Base-by-base conservation (phyloP, 495 filamentous ascomycete species). In the Podospora pseudoanserina region DNA sequence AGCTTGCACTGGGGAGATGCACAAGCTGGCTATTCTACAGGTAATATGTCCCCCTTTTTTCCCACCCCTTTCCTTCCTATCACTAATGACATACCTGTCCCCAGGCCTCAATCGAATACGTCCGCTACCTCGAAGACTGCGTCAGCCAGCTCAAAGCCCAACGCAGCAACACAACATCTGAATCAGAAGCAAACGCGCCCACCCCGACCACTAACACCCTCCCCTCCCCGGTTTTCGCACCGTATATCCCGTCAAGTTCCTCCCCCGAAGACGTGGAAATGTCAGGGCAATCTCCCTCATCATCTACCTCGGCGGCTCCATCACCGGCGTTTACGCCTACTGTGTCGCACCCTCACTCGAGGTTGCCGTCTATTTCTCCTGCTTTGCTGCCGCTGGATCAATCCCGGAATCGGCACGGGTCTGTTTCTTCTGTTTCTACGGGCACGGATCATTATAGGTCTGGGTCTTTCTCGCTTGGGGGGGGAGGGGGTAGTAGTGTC, bases 1-100 rank as follows among this genome's bases (percentile, higher is more conserved):
- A 1, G 96, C 95, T 1, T 98, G 95, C 74, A 81, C 80, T 7
- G 92, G 93, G 16, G 93, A 97, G 74, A 99, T 99, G 95, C 95
- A 99, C 79, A 99, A 99, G 82, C 84, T 99, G 61, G 93, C 93
- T 2, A 97, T 99, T 69, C 82, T 99, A 60, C 93, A 97, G 88
- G 95, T 95, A 23, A 23, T 23, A 79, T 66, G 83, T 78, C 59
- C 32, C 15, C 15, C 0, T 11, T 34, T 28, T 49, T 66, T 23
- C 19, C n/a, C 26, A 6, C 26, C 26, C 26, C 23, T 5, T 2
- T 19, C 16, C 63, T 65, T 49, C 61, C 27, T 62, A 20, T 57
- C 26, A 65, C 49, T 59, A 2, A 69, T 63, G 65, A 19, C 65
- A 44, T 39, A 26, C 18, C 7, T 23, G 5, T 49, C 15, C 15